Percentiles rank a stretch among this genome's conserved stretches.
Conservation (phyloP, 2,329 filamentous ascomycete genomes). For the Venturia effusa region DNA sequence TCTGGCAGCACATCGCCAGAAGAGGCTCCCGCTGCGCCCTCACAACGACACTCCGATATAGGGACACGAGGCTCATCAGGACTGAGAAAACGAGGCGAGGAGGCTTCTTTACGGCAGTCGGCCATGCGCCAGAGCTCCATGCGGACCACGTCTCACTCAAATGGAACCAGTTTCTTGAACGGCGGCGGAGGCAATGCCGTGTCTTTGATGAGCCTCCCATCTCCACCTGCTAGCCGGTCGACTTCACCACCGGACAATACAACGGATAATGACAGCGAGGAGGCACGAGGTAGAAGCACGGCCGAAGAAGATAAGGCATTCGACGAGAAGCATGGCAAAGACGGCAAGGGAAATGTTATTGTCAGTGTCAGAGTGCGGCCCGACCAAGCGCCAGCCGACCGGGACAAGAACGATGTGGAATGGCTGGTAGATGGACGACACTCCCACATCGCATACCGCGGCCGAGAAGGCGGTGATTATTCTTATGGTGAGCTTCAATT, state of each 20-base stretch:
- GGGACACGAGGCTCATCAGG: not conserved
- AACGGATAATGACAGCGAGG: slow-evolving; percentile 44
- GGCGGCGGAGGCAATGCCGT: slow-evolving; percentile 69
- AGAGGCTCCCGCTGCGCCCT: slow-evolving; percentile 21
- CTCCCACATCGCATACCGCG: slow-evolving; percentile 70
- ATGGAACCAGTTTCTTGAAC: slow-evolving; percentile 60
- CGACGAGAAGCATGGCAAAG: slow-evolving; percentile 33
- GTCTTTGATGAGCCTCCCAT: slow-evolving; percentile 63
- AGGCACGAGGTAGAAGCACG: slow-evolving; percentile 7
- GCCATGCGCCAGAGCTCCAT: slow-evolving; percentile 3
- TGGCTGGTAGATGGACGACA: slow-evolving; percentile 86
- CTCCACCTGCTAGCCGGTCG: slow-evolving; percentile 77
- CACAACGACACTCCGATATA: not conserved
- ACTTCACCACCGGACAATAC: slow-evolving; percentile 85
- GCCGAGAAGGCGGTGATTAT: slow-evolving; percentile 87
- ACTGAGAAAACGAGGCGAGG: slow-evolving; percentile 13
- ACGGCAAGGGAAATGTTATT: slow-evolving; percentile 86
- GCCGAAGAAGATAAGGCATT: slow-evolving; percentile 20
- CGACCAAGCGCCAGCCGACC: slow-evolving; percentile 55
- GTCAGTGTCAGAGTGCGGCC: slow-evolving; percentile 92
- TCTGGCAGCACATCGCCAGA: slow-evolving; percentile 17
- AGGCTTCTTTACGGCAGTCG: slow-evolving; percentile 14
- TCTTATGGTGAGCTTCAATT: slow-evolving; percentile 59
- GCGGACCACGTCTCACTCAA: slow-evolving; percentile 1
- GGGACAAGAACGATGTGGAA: slow-evolving; percentile 59